These are phyloP conservation scores for Lasiosphaeria miniovina DNA, from an alignment of 495 filamentous ascomycete genomes.

Conservation along the genomic window DNA sequence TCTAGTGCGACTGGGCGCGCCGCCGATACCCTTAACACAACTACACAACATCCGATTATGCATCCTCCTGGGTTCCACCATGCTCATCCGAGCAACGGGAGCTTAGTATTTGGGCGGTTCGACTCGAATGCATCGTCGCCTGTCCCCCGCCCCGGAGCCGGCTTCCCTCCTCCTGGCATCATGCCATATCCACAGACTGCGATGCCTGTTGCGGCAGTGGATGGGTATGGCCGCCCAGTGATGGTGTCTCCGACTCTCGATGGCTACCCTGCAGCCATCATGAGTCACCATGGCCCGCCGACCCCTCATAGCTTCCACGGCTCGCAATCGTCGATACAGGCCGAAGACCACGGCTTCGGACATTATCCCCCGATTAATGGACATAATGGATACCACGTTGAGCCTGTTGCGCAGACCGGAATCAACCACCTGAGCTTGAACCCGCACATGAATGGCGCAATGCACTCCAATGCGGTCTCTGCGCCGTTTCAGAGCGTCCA, in stretches of 20 bases:
- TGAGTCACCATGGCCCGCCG: constrained; percentile 43
- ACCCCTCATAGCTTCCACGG: constrained; percentile 55
- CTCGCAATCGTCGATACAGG: constrained; percentile 46
- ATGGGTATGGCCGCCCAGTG: constrained; percentile 34
- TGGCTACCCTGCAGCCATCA: constrained; percentile 32
- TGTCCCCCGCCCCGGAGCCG: constrained; percentile 35
- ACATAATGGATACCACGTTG: constrained; percentile 13
- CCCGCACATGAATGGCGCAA: constrained; percentile 11
- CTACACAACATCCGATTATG: constrained; percentile 10
- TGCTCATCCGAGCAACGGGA: constrained; percentile 42
- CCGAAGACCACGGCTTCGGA: constrained; percentile 31
- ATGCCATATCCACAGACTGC: constrained; percentile 28
- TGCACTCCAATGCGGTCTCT: not conserved
- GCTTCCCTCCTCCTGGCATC: constrained; percentile 36
- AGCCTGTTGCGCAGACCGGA: constrained; percentile 4
- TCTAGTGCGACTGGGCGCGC: constrained; percentile 1
- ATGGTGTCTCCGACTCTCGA: constrained; percentile 35
- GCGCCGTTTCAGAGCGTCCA: constrained; percentile 12
- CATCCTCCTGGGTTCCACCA: constrained; percentile 27
- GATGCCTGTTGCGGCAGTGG: constrained; percentile 33
- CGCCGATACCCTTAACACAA: constrained; percentile 9
- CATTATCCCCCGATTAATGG: constrained; percentile 25
- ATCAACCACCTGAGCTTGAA: constrained; percentile 14
- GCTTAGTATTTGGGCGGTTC: constrained; percentile 43
- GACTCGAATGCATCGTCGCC: constrained; percentile 51